Conservation (phyloP, 371 early-diverging fungal species). For the Actinomortierella ambigua region DNA sequence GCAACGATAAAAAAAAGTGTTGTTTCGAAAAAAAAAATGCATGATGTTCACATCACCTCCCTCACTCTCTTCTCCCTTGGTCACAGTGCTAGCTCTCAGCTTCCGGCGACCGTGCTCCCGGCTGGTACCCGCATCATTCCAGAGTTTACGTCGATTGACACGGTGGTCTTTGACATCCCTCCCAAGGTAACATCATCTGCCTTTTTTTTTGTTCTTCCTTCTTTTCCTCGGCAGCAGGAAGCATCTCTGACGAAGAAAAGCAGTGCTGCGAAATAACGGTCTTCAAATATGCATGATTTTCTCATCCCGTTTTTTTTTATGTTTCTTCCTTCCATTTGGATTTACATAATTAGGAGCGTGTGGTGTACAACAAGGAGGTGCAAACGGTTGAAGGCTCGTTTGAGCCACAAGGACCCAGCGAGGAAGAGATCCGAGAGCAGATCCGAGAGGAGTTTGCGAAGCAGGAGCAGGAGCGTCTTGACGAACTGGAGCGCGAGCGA, state of each 20-base stretch:
- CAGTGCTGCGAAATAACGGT: too few species aligned
- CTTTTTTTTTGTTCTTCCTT: background rate
- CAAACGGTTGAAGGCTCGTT: slow-evolving; percentile 77
- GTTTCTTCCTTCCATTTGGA: background rate
- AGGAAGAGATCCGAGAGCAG: slow-evolving; percentile 65
- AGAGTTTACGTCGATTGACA: slow-evolving; percentile 67
- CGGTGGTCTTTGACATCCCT: slow-evolving; percentile 81
- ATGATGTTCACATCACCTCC: background rate
- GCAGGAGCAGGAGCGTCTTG: slow-evolving; percentile 64
- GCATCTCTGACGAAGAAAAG: too few species aligned
- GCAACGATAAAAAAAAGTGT: too few species aligned
- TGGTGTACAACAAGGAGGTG: slow-evolving; percentile 90
- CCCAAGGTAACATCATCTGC: slow-evolving; percentile 62
- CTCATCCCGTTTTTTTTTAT: background rate
- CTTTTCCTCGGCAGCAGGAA: too few species aligned
- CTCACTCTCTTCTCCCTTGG: background rate
- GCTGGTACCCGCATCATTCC: slow-evolving; percentile 46
- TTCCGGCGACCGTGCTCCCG: slow-evolving; percentile 15
- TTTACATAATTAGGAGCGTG: slow-evolving; percentile 65
- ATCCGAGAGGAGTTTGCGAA: slow-evolving; percentile 63
- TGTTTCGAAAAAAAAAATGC: too few species aligned
- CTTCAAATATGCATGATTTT: too few species aligned
- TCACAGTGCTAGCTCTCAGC: background rate
- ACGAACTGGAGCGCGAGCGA: slow-evolving; percentile 64
- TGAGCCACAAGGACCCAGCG: slow-evolving; percentile 63